Evolutionary conservation across 495 filamentous ascomycete genomes (phyloP).

Genomic region (Aspergillus kassunensis): DNA sequence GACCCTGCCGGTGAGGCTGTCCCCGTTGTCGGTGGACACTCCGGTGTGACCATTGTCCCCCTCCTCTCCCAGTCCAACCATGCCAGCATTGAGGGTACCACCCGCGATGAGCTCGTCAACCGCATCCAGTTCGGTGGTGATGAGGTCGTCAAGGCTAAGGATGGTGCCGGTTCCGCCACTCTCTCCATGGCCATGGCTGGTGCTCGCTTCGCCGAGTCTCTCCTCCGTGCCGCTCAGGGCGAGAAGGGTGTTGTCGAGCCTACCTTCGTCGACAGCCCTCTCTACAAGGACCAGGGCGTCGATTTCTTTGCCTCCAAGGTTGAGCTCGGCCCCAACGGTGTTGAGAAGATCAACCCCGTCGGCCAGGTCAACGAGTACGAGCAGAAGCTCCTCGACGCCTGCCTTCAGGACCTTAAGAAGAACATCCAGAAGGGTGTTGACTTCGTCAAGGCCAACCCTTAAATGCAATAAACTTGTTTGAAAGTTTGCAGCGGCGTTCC

Average conservation of each 20-base stretch:
- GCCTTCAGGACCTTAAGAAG: conserved; percentile 83
- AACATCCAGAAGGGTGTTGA: conserved; percentile 75
- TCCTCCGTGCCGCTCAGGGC: conserved; percentile 88
- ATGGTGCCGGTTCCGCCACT: conserved; percentile 94
- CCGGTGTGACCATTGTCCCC: conserved; percentile 95
- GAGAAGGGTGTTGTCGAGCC: conserved; percentile 95
- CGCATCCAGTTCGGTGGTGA: conserved; percentile 99
- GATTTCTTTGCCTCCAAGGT: conserved; percentile 94
- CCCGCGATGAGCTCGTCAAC: conserved; percentile 74
- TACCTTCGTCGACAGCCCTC: conserved; percentile 91
- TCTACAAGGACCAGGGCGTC: conserved; percentile 95
- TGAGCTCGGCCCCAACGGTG: conserved; percentile 93
- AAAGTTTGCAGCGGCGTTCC: conserved; percentile 21
- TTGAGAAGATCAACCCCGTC: conserved; percentile 84
- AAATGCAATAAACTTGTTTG: conserved; percentile 33
- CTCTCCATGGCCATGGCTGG: conserved; percentile 99
- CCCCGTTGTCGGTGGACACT: conserved; percentile 94
- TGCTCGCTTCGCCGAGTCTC: conserved; percentile 91
- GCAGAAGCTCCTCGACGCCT: conserved; percentile 82
- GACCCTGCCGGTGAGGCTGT: conserved; percentile 91
- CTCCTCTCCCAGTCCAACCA: conserved; percentile 93
- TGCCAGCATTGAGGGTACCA: conserved; percentile 70
- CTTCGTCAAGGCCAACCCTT: conserved; percentile 68
- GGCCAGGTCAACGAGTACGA: conserved; percentile 79
- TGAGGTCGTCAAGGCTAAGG: conserved; percentile 99